Conservation (phyloP, 768 basidiomycete genomes). For the Termitomyces sp. region DNA sequence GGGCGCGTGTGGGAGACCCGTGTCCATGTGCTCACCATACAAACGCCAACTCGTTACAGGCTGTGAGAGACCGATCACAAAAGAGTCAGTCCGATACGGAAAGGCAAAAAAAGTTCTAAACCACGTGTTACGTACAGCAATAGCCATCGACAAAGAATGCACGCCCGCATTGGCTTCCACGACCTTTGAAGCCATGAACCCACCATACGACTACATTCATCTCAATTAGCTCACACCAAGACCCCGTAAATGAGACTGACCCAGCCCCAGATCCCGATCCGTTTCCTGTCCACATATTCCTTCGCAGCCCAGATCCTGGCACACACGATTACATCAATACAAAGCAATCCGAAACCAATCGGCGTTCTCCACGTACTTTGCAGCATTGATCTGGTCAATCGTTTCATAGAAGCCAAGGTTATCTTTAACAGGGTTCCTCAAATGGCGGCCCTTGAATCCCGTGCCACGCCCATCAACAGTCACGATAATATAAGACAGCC, state of each 20-base stretch:
- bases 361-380: conserved; percentile 49
- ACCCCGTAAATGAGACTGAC: conserved; percentile 38
- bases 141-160: conserved; percentile 87
- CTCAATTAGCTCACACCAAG: conserved; percentile 6
- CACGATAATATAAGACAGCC: conserved; percentile 81
- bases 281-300: conserved; percentile 80
- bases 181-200: conserved; percentile 93
- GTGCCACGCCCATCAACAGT: conserved; percentile 92
- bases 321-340: background rate
- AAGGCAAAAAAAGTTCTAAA: background rate
- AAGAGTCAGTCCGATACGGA: background rate
- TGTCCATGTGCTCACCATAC: conserved; percentile 50
- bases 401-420: conserved; percentile 90
- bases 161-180: conserved; percentile 87
- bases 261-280: conserved; percentile 99
- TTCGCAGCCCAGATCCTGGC: conserved; percentile 78
- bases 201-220: conserved; percentile 77
- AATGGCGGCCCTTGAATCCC: conserved; percentile 79
- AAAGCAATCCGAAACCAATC: conserved; percentile 1
- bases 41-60: conserved; percentile 87
- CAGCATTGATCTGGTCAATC: conserved; percentile 85
- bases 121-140: conserved; percentile 59
- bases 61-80: conserved; percentile 26
- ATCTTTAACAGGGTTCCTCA: conserved; percentile 86
- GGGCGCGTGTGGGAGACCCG: background rate